A percentile compares a stretch with the other conserved stretches of the same genome.
These are phyloP conservation scores for Debaryomyces tyrocola DNA, from an alignment of 805 yeast species.

Conservation along the genomic window DNA sequence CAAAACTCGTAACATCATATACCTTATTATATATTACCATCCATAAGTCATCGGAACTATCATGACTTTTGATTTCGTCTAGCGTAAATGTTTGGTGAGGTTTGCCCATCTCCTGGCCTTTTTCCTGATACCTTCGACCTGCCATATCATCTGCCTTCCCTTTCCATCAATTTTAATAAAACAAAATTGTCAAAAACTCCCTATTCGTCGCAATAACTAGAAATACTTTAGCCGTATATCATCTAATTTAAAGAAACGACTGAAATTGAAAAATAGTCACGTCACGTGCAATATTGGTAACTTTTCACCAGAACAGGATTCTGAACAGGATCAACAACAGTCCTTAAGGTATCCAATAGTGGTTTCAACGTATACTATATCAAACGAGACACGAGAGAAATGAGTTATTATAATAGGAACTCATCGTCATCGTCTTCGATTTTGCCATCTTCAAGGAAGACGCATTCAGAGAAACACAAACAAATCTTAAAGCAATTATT, in stretches of 20 bases:
- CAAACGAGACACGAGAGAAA: not conserved
- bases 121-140: not conserved
- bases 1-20: conserved; percentile 69
- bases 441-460: conserved; percentile 44
- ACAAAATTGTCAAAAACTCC: no score
- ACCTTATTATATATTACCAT: conserved; percentile 80
- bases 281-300: no score
- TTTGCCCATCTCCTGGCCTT: not conserved
- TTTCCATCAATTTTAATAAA: not conserved
- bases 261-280: no score
- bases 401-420: conserved; percentile 1
- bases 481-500: conserved; percentile 73
- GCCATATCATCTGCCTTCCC: not conserved
- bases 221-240: no score
- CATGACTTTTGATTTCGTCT: conserved; percentile 68
- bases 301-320: no score
- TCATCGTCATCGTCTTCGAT: conserved; percentile 16
- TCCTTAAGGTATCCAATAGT: no score
- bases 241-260: no score
- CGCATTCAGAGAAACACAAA: conserved; percentile 56
- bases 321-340: no score
- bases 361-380: not conserved
- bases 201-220: no score
- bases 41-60: conserved; percentile 78
- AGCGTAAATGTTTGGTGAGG: conserved; percentile 8